phyloP scores from a whole-genome alignment of 2,329 filamentous ascomycete genomes.

The Ceratocystis ficicola region DNA sequence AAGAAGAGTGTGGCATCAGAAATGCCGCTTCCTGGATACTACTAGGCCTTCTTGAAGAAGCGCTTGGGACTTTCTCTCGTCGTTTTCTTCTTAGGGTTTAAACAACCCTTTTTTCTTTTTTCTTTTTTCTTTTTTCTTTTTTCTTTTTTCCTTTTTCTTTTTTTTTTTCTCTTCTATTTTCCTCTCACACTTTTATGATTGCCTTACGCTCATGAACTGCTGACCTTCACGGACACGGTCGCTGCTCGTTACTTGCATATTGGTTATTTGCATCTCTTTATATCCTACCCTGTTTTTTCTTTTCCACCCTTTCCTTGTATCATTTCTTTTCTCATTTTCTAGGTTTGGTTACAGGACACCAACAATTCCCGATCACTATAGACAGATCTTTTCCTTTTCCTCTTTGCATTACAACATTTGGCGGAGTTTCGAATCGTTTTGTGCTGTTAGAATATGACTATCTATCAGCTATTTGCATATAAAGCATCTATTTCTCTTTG shows the following conservation, averaged over 20 bases:
- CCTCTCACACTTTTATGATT: constrained; percentile 1
- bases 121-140: constrained; percentile 7
- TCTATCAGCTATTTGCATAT: constrained; percentile 10
- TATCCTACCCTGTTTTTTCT: constrained; percentile 11
- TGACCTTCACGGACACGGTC: constrained; percentile 3
- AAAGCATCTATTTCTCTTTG: background rate
- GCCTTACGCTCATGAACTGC: constrained; percentile 12
- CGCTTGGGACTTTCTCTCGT: background rate
- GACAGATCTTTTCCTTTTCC: constrained; percentile 7
- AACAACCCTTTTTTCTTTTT: background rate
- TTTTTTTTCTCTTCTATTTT: constrained; percentile 4
- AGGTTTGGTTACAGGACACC: constrained; percentile 12
- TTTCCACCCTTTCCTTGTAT: constrained; percentile 1
- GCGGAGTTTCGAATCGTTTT: constrained; percentile 11
- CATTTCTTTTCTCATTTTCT: constrained; percentile 5
- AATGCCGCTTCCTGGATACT: constrained; percentile 4
- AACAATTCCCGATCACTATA: constrained; percentile 9
- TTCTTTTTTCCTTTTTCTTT: constrained; percentile 1
- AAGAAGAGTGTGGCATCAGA: constrained; percentile 14
- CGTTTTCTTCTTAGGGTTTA: background rate
- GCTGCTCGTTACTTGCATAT: constrained; percentile 7
- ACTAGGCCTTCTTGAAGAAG: background rate
- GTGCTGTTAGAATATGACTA: constrained; percentile 16
- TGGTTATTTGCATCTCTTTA: constrained; percentile 12
- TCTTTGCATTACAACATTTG: constrained; percentile 7